Percentiles rank a stretch among this genome's conserved stretches.
These are phyloP conservation scores for Elsinoe australis DNA, from an alignment of 2,329 filamentous ascomycete species.

Conservation along the genomic window DNA sequence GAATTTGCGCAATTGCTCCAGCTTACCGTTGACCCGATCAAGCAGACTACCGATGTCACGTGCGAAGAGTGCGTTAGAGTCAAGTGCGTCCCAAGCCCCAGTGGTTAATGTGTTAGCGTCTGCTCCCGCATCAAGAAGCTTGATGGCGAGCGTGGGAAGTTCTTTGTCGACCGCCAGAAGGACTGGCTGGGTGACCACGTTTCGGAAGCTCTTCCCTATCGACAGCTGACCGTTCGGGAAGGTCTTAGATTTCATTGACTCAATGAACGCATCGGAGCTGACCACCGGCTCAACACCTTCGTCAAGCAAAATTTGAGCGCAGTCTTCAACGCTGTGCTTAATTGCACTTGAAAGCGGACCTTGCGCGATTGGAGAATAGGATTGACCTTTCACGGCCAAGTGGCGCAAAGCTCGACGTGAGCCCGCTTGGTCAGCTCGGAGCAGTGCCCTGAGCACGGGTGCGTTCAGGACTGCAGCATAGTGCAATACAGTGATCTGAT, in stretches of 20 bases:
- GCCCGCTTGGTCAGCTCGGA: constrained; percentile 52
- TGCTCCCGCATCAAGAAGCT: constrained; percentile 46
- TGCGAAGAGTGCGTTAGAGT: not conserved
- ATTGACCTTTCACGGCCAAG: constrained; percentile 39
- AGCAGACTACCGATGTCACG: constrained; percentile 42
- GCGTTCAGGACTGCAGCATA: constrained; percentile 51
- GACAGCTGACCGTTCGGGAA: not conserved
- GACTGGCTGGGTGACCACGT: constrained; percentile 56
- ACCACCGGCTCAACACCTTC: constrained; percentile 53
- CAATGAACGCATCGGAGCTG: constrained; percentile 56
- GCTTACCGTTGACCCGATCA: constrained; percentile 51
- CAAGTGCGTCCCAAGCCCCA: not conserved
- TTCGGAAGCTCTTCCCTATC: constrained; percentile 1
- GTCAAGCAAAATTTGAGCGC: constrained; percentile 55
- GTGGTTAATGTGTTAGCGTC: constrained; percentile 3
- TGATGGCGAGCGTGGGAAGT: constrained; percentile 46
- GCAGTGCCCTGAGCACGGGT: constrained; percentile 38
- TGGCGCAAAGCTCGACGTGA: constrained; percentile 61
- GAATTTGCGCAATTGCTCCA: constrained; percentile 46
- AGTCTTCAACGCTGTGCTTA: constrained; percentile 42
- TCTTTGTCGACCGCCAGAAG: constrained; percentile 51
- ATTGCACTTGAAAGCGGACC: constrained; percentile 56
- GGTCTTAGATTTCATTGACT: constrained; percentile 32
- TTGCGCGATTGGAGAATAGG: constrained; percentile 32
- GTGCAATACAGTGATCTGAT: constrained; percentile 59